These are phyloP conservation scores for Trichoderma koningii DNA, from an alignment of 2,329 filamentous ascomycete genomes.

Conservation along the genomic window DNA sequence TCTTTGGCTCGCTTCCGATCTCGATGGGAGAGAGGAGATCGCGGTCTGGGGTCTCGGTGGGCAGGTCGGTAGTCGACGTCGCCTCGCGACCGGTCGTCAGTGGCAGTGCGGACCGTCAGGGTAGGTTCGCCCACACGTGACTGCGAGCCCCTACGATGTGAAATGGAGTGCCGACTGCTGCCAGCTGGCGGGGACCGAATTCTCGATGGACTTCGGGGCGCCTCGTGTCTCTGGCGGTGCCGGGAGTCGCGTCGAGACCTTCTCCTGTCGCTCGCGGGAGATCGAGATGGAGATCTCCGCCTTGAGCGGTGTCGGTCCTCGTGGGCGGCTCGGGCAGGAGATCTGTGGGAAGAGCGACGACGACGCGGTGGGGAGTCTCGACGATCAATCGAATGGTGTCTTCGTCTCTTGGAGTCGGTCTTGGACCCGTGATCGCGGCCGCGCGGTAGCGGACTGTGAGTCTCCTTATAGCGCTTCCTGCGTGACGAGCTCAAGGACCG, in stretches of 20 bases:
- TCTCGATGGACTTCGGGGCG: conserved; percentile 22
- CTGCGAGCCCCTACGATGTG: conserved; percentile 28
- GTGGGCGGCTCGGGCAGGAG: conserved; percentile 33
- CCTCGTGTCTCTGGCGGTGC: conserved; percentile 27
- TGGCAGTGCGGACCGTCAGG: conserved; percentile 28
- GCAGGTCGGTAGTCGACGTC: conserved; percentile 33
- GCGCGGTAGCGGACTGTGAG: conserved; percentile 43
- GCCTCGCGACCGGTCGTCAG: conserved; percentile 27
- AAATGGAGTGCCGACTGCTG: conserved; percentile 22
- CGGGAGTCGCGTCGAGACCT: conserved; percentile 34
- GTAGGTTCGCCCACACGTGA: conserved; percentile 33
- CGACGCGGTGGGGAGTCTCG: conserved; percentile 39
- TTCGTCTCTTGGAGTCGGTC: conserved; percentile 37
- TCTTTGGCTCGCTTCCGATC: conserved; percentile 38
- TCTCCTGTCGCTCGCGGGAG: conserved; percentile 34
- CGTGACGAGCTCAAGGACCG: conserved; percentile 43
- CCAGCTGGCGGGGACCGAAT: conserved; percentile 27
- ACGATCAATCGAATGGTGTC: conserved; percentile 39
- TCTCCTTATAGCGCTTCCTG: conserved; percentile 45
- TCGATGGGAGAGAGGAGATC: conserved; percentile 36
- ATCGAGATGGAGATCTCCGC: conserved; percentile 34
- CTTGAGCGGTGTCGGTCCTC: conserved; percentile 31
- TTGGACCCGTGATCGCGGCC: conserved; percentile 46
- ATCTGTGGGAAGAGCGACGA: conserved; percentile 36
- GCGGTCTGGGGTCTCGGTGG: conserved; percentile 33